These are phyloP conservation scores for Colletotrichum costaricense DNA, from an alignment of 2,329 filamentous ascomycete species.

Conservation along the genomic window DNA sequence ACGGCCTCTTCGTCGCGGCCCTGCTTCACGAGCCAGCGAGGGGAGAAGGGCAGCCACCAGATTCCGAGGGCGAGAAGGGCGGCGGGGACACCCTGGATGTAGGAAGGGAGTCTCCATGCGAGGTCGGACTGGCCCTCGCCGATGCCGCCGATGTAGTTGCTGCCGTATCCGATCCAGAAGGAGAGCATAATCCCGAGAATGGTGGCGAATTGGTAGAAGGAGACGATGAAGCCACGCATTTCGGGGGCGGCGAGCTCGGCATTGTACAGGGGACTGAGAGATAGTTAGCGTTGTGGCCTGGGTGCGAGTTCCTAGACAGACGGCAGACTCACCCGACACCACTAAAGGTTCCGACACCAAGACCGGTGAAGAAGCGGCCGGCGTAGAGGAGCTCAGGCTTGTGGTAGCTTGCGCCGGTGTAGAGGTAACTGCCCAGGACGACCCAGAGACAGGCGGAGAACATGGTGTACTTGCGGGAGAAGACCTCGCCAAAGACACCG, in stretches of 20 bases:
- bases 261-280: slow-evolving; percentile 56
- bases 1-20: slow-evolving; percentile 48
- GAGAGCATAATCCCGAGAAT: slow-evolving; percentile 66
- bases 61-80: slow-evolving; percentile 48
- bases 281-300: neutral
- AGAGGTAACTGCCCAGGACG: slow-evolving; percentile 56
- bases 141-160: slow-evolving; percentile 59
- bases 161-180: slow-evolving; percentile 59
- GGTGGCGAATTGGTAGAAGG: slow-evolving; percentile 73
- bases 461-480: slow-evolving; percentile 64
- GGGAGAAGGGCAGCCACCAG: slow-evolving; percentile 52
- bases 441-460: slow-evolving; percentile 60
- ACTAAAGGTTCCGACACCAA: slow-evolving; percentile 60
- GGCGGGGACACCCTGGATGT: slow-evolving; percentile 56
- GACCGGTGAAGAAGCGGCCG: slow-evolving; percentile 60
- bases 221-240: slow-evolving; percentile 73
- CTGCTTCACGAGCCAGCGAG: slow-evolving; percentile 51
- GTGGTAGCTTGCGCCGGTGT: slow-evolving; percentile 52
- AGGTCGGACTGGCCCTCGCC: slow-evolving; percentile 55
- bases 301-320: too few relatives aligned
- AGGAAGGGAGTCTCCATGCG: slow-evolving; percentile 56
- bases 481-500: slow-evolving; percentile 60
- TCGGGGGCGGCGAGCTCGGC: slow-evolving; percentile 70
- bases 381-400: slow-evolving; percentile 57
- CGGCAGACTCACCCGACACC: slow-evolving; percentile 46